Evolutionary conservation across 108 stramenopile genomes (phyloP), one percentile per base, ranked within the genome.

Genomic region (Conticribra guillardii): DNA sequence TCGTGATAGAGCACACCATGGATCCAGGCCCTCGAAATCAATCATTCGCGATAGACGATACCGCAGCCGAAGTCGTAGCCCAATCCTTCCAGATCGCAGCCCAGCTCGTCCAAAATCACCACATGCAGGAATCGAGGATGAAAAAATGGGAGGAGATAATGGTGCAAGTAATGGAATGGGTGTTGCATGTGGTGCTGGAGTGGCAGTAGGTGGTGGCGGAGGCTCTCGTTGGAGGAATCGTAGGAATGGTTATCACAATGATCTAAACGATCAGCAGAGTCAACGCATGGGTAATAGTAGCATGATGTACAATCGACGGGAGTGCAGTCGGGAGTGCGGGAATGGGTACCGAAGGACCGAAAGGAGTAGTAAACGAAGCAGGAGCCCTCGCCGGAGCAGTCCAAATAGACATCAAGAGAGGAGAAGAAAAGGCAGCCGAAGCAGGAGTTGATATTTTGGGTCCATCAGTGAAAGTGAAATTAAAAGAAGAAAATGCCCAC

Each of bases 391-490:
- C 3, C 32, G 37, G 21, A 60, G 26, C 11, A 65, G 66, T 28
- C 53, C 55, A 11, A 31, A 30, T 19, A 55, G 29, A 11, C 37
- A 41, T 11, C 37, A 41, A 14, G 45, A 48, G 11, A 30, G 66
- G 17, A 54, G 48, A 23, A 54, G 66, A 22, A 67, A 46, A 34
- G 55, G 66, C 3, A 47, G 66, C 54, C 53, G 66, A 2, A 55
- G 55, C 29, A 67, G 50, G 59, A 60, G 59, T 60, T 60, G 41
- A 34, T 41, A 41, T 41, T 41, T 41, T n/a, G n/a, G n/a, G n/a
- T n/a, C n/a, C n/a, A n/a, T n/a, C n/a, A n/a, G n/a, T n/a, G n/a
- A n/a, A n/a, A n/a, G n/a, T n/a, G n/a, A n/a, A n/a, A n/a, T n/a
- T n/a, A n/a, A n/a, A n/a, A n/a, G n/a, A n/a, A n/a, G n/a, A n/a